These are phyloP conservation scores for Mycena floridula DNA, from an alignment of 768 basidiomycete genomes.

Conservation along the genomic window DNA sequence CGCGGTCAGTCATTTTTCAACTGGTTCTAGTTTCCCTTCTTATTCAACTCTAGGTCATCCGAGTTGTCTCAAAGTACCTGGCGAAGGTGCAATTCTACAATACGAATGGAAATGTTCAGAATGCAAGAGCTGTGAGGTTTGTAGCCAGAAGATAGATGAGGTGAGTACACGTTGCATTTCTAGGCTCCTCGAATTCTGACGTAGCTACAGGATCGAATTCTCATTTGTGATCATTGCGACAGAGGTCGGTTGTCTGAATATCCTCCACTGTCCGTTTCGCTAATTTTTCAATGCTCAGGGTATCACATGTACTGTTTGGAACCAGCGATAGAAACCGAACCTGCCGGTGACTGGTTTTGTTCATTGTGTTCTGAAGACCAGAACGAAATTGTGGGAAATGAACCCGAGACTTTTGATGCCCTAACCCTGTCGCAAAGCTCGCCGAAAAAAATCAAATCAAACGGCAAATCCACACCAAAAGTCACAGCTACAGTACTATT, in stretches of 20 bases:
- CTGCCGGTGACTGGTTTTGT: slow-evolving; percentile 76
- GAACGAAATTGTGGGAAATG: slow-evolving; percentile 20
- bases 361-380: too few species aligned
- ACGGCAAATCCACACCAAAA: slow-evolving; percentile 20
- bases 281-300: slow-evolving; percentile 35
- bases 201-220: slow-evolving; percentile 54
- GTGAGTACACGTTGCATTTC: slow-evolving; percentile 42
- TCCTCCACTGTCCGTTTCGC: slow-evolving; percentile 6
- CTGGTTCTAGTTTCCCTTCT: slow-evolving; percentile 4
- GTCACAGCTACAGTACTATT: slow-evolving; percentile 39
- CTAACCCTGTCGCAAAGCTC: not conserved
- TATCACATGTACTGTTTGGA: slow-evolving; percentile 81
- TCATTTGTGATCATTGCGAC: slow-evolving; percentile 95
- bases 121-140: slow-evolving; percentile 90
- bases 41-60: slow-evolving; percentile 58
- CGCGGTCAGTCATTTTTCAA: slow-evolving; percentile 49
- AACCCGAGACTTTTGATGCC: not conserved
- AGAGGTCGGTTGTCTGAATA: slow-evolving; percentile 47
- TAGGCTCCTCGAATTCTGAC: not conserved
- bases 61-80: slow-evolving; percentile 66
- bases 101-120: slow-evolving; percentile 88
- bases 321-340: slow-evolving; percentile 65
- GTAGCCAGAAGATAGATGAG: slow-evolving; percentile 80
- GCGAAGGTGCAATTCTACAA: slow-evolving; percentile 51
- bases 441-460: not conserved